Conservation (phyloP, 176 grass and related monocot species). For the Zea mays region Zm-B73-REFERENCE-NAM-5.0 NC_050101.1:109975001-109975500, state of each 20-base stretch:
- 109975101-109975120: conserved; percentile 75
- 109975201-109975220: conserved; percentile 24
- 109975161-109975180: conserved; percentile 31
- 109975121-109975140: conserved; percentile 83
- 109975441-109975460: conserved; percentile 77
- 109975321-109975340: conserved; percentile 69
- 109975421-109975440: conserved; percentile 83
- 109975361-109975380: conserved; percentile 69
- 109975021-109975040: conserved; percentile 65
- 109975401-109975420: conserved; percentile 85
- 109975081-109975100: conserved; percentile 90
- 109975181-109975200: conserved; percentile 15
- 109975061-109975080: conserved; percentile 52
- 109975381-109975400: conserved; percentile 84
- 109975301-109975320: conserved; percentile 82
- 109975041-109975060: conserved; percentile 74
- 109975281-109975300: conserved; percentile 78
- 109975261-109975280: conserved; percentile 69
- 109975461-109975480: conserved; percentile 21
- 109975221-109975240: conserved; percentile 52
- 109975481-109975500: neutral
- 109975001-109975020: conserved; percentile 69
- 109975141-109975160: conserved; percentile 20
- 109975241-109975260: conserved; percentile 67
- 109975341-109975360: conserved; percentile 84